Conservation (phyloP, 805 yeast species). For the Candida hungchunana region DNA sequence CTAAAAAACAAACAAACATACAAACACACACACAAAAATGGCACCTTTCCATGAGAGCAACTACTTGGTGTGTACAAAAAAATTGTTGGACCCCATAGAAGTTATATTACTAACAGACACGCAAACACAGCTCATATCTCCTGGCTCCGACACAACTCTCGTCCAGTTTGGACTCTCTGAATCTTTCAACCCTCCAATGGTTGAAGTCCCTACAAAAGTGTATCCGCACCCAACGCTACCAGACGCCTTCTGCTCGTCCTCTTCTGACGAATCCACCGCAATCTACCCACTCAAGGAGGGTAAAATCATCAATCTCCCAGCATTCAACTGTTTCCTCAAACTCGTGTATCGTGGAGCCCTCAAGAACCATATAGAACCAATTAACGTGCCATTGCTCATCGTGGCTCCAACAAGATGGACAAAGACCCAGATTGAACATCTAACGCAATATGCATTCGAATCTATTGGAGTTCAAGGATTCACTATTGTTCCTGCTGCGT, state of each 20-base stretch:
- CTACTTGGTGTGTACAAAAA: slow-evolving; percentile 24
- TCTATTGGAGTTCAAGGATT: slow-evolving; percentile 67
- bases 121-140: slow-evolving; percentile 52
- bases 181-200: slow-evolving; percentile 69
- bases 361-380: slow-evolving; percentile 26
- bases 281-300: slow-evolving; percentile 66
- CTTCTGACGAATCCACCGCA: slow-evolving; percentile 33
- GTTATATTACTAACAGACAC: slow-evolving; percentile 9
- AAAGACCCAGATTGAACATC: slow-evolving; percentile 56
- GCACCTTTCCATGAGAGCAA: slow-evolving; percentile 29
- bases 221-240: slow-evolving; percentile 40
- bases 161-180: slow-evolving; percentile 78
- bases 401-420: slow-evolving; percentile 70
- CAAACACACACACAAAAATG: slow-evolving; percentile 14
- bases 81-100: too few species aligned
- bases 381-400: slow-evolving; percentile 65
- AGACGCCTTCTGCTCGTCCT: slow-evolving; percentile 30
- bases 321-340: slow-evolving; percentile 58
- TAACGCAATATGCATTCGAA: slow-evolving; percentile 77
- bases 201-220: slow-evolving; percentile 74
- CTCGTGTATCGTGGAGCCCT: slow-evolving; percentile 44
- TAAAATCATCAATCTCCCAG: slow-evolving; percentile 60
- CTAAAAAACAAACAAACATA: too few species aligned
- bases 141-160: slow-evolving; percentile 72
- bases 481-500: slow-evolving; percentile 59